Evolutionary conservation across 164 flowering plant species (phyloP).

Genomic region (Berberis vulgaris): DNA sequence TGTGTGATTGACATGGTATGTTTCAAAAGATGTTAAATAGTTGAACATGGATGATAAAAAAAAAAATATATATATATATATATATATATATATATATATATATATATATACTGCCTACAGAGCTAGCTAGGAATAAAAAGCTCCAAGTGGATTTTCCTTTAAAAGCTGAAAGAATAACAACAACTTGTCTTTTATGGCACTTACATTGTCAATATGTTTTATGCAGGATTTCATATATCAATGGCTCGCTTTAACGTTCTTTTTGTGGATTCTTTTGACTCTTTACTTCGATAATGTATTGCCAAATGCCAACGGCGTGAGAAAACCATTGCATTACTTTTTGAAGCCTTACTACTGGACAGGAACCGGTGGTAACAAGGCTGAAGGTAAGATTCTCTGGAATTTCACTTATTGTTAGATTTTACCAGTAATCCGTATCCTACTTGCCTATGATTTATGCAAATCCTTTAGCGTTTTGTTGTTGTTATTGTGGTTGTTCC

Average conservation of each 20-base stretch:
- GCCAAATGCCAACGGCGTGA: conserved; percentile 71
- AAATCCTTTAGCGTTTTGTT: neutral
- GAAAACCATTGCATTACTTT: conserved; percentile 78
- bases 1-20: conserved; percentile 79
- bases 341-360: conserved; percentile 82
- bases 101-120: neutral
- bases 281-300: conserved; percentile 87
- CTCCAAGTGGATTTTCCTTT: neutral
- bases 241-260: conserved; percentile 65
- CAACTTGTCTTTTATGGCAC: neutral
- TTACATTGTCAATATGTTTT: conserved; percentile 10
- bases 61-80: neutral
- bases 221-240: conserved; percentile 68
- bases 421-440: neutral
- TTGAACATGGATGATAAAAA: no score
- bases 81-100: neutral
- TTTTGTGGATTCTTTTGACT: conserved; percentile 74
- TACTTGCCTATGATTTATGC: conserved; percentile 4
- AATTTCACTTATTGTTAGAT: neutral
- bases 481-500: conserved; percentile 8
- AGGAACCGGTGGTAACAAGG: conserved; percentile 72
- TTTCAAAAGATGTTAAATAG: neutral
- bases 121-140: neutral
- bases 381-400: conserved; percentile 47
- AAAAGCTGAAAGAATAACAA: neutral